These are phyloP conservation scores for Didymella keratinophila DNA, from an alignment of 2,329 filamentous ascomycete genomes.

Conservation along the genomic window DNA sequence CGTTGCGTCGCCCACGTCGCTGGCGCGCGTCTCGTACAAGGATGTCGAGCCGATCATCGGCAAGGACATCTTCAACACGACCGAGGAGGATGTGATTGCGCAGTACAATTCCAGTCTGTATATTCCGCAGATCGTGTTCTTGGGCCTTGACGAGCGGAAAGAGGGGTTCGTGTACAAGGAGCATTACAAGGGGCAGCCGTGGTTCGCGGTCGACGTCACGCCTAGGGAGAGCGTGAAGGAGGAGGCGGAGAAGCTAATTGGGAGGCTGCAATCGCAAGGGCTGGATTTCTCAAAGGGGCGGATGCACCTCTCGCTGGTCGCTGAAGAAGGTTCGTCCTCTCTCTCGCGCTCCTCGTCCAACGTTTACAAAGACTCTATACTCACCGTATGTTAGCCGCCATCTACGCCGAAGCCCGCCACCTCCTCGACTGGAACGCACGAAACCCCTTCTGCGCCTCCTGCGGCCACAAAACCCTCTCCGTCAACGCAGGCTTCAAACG, in stretches of 20 bases:
- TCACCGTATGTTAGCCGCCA: slow-evolving; percentile 68
- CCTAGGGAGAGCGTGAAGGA: slow-evolving; percentile 70
- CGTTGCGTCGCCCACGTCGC: slow-evolving; percentile 64
- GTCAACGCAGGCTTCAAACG: slow-evolving; percentile 83
- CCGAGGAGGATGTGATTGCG: slow-evolving; percentile 76
- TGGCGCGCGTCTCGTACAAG: slow-evolving; percentile 73
- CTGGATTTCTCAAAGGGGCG: slow-evolving; percentile 72
- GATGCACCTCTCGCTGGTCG: slow-evolving; percentile 66
- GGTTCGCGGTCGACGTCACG: slow-evolving; percentile 90
- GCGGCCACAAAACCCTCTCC: slow-evolving; percentile 81
- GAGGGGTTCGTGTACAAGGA: slow-evolving; percentile 68
- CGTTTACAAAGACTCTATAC: no score
- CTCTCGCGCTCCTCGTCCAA: background rate
- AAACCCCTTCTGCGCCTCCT: slow-evolving; percentile 90
- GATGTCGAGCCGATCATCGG: slow-evolving; percentile 77
- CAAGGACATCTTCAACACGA: slow-evolving; percentile 71
- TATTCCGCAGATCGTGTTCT: slow-evolving; percentile 77
- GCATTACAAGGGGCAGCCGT: slow-evolving; percentile 78
- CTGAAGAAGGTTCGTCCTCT: slow-evolving; percentile 64
- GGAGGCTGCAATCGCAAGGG: slow-evolving; percentile 67
- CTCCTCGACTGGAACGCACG: slow-evolving; percentile 93
- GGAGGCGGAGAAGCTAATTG: slow-evolving; percentile 67
- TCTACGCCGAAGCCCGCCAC: slow-evolving; percentile 88
- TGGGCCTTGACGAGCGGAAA: slow-evolving; percentile 77
- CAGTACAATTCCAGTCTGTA: slow-evolving; percentile 75